A percentile compares a stretch with the other conserved stretches of the same genome.
phyloP scores from a whole-genome alignment of 192 early-diverging fungal genomes.

The Pilobolus umbonatus region DNA sequence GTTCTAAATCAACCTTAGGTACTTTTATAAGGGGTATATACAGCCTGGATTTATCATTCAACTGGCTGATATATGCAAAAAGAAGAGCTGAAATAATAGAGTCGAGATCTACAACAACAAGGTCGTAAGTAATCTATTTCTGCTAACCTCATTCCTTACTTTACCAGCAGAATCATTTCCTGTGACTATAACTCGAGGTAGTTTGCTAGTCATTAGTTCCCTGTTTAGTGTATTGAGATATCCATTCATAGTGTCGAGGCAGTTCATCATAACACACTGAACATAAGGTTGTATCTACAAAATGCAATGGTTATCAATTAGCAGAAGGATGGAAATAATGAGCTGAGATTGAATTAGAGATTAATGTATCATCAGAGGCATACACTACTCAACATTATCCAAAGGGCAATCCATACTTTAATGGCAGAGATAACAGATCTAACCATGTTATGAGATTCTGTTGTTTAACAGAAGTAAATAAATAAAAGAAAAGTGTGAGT shows the following conservation, averaged over 20 bases:
- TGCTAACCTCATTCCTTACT: neutral
- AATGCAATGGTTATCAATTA: too few species aligned
- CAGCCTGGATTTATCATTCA: neutral
- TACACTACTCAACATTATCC: too few species aligned
- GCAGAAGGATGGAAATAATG: too few species aligned
- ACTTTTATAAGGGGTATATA: conserved; percentile 61
- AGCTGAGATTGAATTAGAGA: too few species aligned
- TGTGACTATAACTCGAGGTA: conserved; percentile 42
- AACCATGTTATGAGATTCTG: too few species aligned
- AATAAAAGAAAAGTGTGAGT: neutral
- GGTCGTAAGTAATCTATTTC: neutral
- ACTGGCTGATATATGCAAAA: conserved; percentile 44
- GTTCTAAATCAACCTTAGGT: conserved; percentile 49
- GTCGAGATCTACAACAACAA: conserved; percentile 55
- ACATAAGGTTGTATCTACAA: too few species aligned
- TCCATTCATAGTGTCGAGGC: too few species aligned
- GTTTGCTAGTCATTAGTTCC: too few species aligned
- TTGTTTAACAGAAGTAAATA: neutral
- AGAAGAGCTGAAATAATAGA: conserved; percentile 56
- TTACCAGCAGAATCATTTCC: conserved; percentile 77
- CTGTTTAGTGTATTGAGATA: too few species aligned
- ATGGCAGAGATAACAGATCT: neutral
- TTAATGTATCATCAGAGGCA: too few species aligned
- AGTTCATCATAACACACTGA: too few species aligned
- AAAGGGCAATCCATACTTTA: too few species aligned